phyloP scores from a whole-genome alignment of 2,329 filamentous ascomycete species.

The Epichloe hybrida region DNA sequence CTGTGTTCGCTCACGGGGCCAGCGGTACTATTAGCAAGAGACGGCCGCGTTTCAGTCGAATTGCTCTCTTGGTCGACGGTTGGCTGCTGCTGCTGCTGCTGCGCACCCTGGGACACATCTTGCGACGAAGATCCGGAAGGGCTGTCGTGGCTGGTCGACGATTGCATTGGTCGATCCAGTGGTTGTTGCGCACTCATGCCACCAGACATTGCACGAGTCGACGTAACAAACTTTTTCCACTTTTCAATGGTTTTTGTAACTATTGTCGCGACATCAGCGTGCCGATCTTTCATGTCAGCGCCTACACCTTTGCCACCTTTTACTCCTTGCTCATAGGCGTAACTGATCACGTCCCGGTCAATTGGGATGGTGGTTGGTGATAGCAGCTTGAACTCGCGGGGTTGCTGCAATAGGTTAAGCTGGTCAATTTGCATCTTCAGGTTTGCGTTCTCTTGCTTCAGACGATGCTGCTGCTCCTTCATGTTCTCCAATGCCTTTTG shows the following conservation, averaged over 20 bases:
- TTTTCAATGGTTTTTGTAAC: conserved; percentile 43
- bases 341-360: conserved; percentile 32
- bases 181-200: conserved; percentile 38
- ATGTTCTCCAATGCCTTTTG: conserved; percentile 41
- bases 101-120: conserved; percentile 11
- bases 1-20: conserved; percentile 21
- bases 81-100: conserved; percentile 7
- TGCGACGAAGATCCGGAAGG: conserved; percentile 10
- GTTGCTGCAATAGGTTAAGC: conserved; percentile 43
- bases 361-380: conserved; percentile 39
- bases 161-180: conserved; percentile 24
- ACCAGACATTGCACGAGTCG: conserved; percentile 27
- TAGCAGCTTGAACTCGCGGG: conserved; percentile 42
- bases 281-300: conserved; percentile 34
- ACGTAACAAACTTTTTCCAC: conserved; percentile 49
- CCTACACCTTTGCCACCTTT: conserved; percentile 29
- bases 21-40: conserved; percentile 21
- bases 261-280: conserved; percentile 36
- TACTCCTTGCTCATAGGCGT: conserved; percentile 31
- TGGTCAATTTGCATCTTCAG: conserved; percentile 46
- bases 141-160: conserved; percentile 10
- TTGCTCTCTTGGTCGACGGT: not conserved
- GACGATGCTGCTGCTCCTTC: conserved; percentile 33
- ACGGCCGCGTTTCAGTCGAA: conserved; percentile 14
- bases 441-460: conserved; percentile 43